Percentiles rank a stretch among this genome's conserved stretches.
Evolutionary conservation across 352 stramenopile species (phyloP).

Genomic region (Phytophthora hybrid): DNA sequence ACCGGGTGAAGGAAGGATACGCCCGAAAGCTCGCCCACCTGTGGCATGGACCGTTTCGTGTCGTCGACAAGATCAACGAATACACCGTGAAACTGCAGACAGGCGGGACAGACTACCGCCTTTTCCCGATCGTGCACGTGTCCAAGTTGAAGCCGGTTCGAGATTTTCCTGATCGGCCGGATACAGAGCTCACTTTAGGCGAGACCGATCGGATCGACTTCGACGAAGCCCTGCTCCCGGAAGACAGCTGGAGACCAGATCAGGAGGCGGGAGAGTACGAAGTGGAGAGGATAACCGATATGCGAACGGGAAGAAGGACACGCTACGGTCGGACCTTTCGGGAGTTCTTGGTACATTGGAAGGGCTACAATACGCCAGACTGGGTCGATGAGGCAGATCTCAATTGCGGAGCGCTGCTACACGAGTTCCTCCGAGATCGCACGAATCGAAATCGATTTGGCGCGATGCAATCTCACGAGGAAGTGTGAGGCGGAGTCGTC

Average conservation of each 20-base stretch:
- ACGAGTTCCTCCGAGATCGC: too few relatives aligned
- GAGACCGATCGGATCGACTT: conserved; percentile 6
- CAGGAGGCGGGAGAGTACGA: background rate
- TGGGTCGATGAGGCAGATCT: too few relatives aligned
- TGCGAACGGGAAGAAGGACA: background rate
- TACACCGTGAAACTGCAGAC: background rate
- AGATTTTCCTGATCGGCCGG: background rate
- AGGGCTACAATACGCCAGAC: too few relatives aligned
- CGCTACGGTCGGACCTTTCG: conserved; percentile 1
- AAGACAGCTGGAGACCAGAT: conserved; percentile 4
- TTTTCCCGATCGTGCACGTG: background rate
- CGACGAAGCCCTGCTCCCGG: background rate
- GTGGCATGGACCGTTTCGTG: background rate
- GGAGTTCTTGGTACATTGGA: background rate
- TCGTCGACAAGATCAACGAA: background rate
- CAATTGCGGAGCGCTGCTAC: too few relatives aligned
- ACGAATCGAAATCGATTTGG: too few relatives aligned
- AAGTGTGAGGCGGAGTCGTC: too few relatives aligned
- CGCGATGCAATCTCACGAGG: too few relatives aligned
- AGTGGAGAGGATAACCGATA: background rate
- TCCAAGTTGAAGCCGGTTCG: background rate
- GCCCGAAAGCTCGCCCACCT: background rate
- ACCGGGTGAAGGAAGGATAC: background rate
- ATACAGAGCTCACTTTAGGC: background rate
- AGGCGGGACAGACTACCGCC: background rate